Evolutionary conservation across 2,329 filamentous ascomycete species (phyloP).

Genomic region (Calycina herbarum): DNA sequence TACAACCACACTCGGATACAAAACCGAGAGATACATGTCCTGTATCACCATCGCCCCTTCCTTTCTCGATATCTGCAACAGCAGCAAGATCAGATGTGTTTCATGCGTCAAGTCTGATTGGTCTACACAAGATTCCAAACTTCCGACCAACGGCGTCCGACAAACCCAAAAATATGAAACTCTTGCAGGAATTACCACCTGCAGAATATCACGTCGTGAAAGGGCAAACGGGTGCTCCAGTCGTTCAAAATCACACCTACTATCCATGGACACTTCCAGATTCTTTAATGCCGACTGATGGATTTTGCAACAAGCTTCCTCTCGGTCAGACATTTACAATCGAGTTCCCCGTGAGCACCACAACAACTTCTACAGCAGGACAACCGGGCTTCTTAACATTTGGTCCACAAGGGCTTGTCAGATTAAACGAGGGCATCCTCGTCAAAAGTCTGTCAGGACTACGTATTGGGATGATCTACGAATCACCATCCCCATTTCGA

Average conservation of each 20-base stretch:
- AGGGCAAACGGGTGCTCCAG: constrained; percentile 32
- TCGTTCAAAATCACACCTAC: constrained; percentile 75
- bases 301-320: constrained; percentile 72
- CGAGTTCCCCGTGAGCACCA: constrained; percentile 56
- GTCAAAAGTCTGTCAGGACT: constrained; percentile 57
- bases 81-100: constrained; percentile 81
- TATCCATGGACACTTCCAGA: constrained; percentile 92
- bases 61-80: constrained; percentile 75
- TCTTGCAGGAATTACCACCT: background rate
- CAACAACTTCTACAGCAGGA: constrained; percentile 28
- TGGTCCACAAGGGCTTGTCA: constrained; percentile 49
- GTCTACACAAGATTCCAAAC: constrained; percentile 74
- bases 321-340: constrained; percentile 69
- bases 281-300: constrained; percentile 72
- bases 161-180: constrained; percentile 1
- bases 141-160: constrained; percentile 47
- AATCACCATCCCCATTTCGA: constrained; percentile 45
- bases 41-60: constrained; percentile 54
- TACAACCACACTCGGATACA: constrained; percentile 40
- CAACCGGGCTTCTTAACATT: constrained; percentile 45
- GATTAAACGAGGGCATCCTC: constrained; percentile 48
- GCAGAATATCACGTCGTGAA: background rate
- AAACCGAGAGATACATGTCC: constrained; percentile 61
- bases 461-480: constrained; percentile 66
- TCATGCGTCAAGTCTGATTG: constrained; percentile 82